Evolutionary conservation across 2,329 filamentous ascomycete species (phyloP).

Genomic region (Colletotrichum euphorbiae): DNA sequence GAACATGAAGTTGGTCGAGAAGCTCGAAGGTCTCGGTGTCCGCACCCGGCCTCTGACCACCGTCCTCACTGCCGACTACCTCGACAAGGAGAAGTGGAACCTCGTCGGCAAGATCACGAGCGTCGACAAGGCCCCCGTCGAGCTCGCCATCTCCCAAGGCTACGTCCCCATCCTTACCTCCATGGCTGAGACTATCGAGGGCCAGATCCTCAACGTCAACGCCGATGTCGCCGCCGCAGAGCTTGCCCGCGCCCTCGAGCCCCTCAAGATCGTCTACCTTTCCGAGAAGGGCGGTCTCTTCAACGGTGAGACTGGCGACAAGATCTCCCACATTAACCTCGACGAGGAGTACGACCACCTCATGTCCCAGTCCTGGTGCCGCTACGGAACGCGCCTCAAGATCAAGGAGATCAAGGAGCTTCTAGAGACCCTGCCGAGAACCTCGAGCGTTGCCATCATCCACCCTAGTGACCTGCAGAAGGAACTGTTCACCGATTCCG

Average conservation of each 20-base stretch:
- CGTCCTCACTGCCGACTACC: constrained; percentile 92
- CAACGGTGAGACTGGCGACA: constrained; percentile 91
- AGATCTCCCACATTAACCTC: constrained; percentile 97
- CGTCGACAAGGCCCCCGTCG: constrained; percentile 90
- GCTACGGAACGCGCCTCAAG: constrained; percentile 94
- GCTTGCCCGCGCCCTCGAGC: constrained; percentile 87
- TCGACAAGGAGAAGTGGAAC: constrained; percentile 96
- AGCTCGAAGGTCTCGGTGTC: constrained; percentile 89
- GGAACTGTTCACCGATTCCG: constrained; percentile 95
- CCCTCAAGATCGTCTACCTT: constrained; percentile 97
- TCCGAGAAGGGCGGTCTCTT: constrained; percentile 97
- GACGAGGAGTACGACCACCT: constrained; percentile 95
- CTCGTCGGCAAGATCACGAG: constrained; percentile 95
- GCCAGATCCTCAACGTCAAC: constrained; percentile 96
- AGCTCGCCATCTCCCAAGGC: constrained; percentile 89
- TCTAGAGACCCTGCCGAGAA: constrained; percentile 86
- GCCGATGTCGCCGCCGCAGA: constrained; percentile 96
- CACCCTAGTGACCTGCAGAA: constrained; percentile 96
- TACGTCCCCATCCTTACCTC: constrained; percentile 95
- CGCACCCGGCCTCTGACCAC: constrained; percentile 90
- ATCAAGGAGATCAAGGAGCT: constrained; percentile 98
- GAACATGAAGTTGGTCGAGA: constrained; percentile 91
- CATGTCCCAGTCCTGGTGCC: constrained; percentile 95
- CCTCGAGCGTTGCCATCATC: constrained; percentile 96
- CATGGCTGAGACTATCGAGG: constrained; percentile 93